Conservation (phyloP, 768 basidiomycete species). For the Sporobolomyces phaffii region DNA sequence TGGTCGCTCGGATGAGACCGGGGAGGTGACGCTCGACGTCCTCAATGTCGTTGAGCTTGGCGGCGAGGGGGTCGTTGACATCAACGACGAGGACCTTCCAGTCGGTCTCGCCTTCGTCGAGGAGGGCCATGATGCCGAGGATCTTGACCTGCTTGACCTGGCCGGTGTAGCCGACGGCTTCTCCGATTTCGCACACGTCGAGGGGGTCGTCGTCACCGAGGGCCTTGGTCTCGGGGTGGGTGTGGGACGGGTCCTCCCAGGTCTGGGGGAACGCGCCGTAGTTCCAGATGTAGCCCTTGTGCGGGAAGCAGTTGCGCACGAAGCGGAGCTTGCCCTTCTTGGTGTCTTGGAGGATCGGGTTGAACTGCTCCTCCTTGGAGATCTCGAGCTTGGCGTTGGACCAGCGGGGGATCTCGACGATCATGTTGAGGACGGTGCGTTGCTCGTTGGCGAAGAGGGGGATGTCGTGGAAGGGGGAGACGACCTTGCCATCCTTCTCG, state of each 20-base stretch:
- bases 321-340: constrained; percentile 93
- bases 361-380: constrained; percentile 95
- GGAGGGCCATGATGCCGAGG: constrained; percentile 97
- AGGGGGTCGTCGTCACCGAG: constrained; percentile 98
- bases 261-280: constrained; percentile 64
- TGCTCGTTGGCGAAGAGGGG: constrained; percentile 91
- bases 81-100: constrained; percentile 99
- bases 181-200: constrained; percentile 99
- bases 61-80: constrained; percentile 86
- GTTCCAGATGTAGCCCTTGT: constrained; percentile 99
- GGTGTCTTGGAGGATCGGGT: constrained; percentile 99
- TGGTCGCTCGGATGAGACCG: constrained; percentile 90
- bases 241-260: constrained; percentile 87
- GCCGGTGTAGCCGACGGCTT: constrained; percentile 92
- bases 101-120: constrained; percentile 99
- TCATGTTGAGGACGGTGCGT: constrained; percentile 96
- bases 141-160: constrained; percentile 99
- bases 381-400: constrained; percentile 99
- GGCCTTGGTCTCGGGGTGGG: constrained; percentile 95
- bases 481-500: constrained; percentile 77
- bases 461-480: constrained; percentile 90
- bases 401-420: constrained; percentile 96
- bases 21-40: constrained; percentile 98
- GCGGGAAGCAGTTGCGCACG: constrained; percentile 99
- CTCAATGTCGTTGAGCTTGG: constrained; percentile 96